Evolutionary conservation across 331 rosid species (phyloP).

Genomic region (Prunus yedoensis): DNA sequence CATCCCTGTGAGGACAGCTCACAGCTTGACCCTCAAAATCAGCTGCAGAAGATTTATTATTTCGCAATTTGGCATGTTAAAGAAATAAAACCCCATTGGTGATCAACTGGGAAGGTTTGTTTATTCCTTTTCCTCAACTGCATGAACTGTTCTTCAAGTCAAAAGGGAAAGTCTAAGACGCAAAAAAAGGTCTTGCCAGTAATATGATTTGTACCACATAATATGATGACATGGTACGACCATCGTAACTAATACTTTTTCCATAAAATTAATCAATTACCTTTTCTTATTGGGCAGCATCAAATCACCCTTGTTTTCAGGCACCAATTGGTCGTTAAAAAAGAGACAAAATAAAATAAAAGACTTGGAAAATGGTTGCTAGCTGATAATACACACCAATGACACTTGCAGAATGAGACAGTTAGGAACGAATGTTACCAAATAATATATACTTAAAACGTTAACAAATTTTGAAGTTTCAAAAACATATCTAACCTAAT

Average conservation of each 20-base stretch:
- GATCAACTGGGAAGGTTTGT: neutral
- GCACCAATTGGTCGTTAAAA: neutral
- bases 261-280: neutral
- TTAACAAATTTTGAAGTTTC: neutral
- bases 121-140: neutral
- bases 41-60: neutral
- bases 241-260: neutral
- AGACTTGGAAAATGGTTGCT: neutral
- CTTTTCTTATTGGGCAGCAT: no score
- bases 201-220: neutral
- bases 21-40: conserved; percentile 9
- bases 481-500: neutral
- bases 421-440: neutral
- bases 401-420: neutral
- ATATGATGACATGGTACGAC: neutral
- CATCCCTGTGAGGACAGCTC: neutral
- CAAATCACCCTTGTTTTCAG: neutral
- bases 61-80: neutral
- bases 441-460: neutral
- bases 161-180: no score
- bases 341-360: neutral
- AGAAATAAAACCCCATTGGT: neutral
- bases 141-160: neutral
- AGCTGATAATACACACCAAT: neutral
- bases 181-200: no score